Evolutionary conservation across 192 early-diverging fungal genomes (phyloP).

Genomic region (Backusella tarrabulga): DNA sequence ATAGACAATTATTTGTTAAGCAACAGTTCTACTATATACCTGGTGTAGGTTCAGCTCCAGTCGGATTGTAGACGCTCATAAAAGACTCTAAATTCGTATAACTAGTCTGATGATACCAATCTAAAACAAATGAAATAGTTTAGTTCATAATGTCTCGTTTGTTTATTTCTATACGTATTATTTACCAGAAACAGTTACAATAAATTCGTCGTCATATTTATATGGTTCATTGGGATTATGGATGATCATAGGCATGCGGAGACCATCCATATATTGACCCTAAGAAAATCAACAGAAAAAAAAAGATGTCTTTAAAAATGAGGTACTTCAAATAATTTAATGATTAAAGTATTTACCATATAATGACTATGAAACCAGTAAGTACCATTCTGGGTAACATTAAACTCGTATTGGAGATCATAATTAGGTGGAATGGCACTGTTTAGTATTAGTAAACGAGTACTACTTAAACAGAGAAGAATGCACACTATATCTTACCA

Average conservation of each 20-base stretch:
- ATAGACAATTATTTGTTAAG: constrained; percentile 61
- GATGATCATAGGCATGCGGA: constrained; percentile 70
- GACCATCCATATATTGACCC: constrained; percentile 79
- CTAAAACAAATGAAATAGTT: constrained; percentile 19
- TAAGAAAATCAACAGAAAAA: background rate
- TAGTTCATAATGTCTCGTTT: background rate
- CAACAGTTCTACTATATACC: constrained; percentile 33
- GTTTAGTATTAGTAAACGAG: background rate
- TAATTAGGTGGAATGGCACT: constrained; percentile 64
- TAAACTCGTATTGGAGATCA: constrained; percentile 69
- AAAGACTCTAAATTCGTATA: constrained; percentile 50
- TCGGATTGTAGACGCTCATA: constrained; percentile 65
- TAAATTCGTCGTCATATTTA: constrained; percentile 69
- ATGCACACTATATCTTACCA: constrained; percentile 37
- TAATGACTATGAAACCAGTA: constrained; percentile 85
- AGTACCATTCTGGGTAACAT: constrained; percentile 69
- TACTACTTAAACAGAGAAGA: background rate
- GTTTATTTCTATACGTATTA: background rate
- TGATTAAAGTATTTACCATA: constrained; percentile 23
- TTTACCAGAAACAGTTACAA: constrained; percentile 60
- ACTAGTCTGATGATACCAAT: constrained; percentile 71
- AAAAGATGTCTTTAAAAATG: background rate
- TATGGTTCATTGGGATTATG: constrained; percentile 59
- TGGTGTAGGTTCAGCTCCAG: constrained; percentile 75
- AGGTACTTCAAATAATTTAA: background rate